Percentiles rank a stretch among this genome's conserved stretches.
Conservation (phyloP, 331 rosid genomes). For the Acacia pycnantha region DNA sequence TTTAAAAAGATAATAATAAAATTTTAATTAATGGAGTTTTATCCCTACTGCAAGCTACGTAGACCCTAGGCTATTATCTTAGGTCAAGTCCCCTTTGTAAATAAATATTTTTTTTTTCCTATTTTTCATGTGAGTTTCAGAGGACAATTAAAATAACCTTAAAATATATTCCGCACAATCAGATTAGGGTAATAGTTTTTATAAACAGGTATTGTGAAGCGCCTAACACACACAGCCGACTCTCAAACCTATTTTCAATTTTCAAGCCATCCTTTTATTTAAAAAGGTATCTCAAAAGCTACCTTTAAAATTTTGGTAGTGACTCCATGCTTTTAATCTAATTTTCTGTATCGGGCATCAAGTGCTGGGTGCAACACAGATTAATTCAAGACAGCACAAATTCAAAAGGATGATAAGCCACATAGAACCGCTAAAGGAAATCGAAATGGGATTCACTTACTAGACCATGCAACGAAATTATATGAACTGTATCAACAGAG, state of each 20-base stretch:
- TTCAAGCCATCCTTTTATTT: not conserved
- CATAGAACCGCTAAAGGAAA: constrained; percentile 1
- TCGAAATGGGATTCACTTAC: constrained; percentile 47
- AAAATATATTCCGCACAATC: not conserved
- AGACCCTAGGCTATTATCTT: not conserved
- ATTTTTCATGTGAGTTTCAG: not conserved
- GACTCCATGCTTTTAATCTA: not conserved
- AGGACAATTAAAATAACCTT: not conserved
- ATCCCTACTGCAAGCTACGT: not conserved
- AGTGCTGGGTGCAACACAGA: not conserved
- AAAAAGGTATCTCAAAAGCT: not conserved
- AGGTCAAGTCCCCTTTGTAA: not conserved
- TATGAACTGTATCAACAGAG: constrained; percentile 63
- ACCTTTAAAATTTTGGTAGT: not conserved
- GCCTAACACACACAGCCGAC: not conserved
- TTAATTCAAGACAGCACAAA: constrained; percentile 8
- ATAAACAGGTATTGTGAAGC: too few species aligned
- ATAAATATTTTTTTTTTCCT: too few species aligned
- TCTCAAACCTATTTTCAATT: not conserved
- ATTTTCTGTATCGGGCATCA: not conserved
- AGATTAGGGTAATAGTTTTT: not conserved
- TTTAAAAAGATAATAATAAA: too few species aligned
- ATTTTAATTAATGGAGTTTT: not conserved
- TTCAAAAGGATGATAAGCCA: constrained; percentile 16
- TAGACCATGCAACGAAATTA: constrained; percentile 71